Evolutionary conservation across 805 yeast species (phyloP).

Genomic region (Wickerhamiella vanderwaltii): DNA sequence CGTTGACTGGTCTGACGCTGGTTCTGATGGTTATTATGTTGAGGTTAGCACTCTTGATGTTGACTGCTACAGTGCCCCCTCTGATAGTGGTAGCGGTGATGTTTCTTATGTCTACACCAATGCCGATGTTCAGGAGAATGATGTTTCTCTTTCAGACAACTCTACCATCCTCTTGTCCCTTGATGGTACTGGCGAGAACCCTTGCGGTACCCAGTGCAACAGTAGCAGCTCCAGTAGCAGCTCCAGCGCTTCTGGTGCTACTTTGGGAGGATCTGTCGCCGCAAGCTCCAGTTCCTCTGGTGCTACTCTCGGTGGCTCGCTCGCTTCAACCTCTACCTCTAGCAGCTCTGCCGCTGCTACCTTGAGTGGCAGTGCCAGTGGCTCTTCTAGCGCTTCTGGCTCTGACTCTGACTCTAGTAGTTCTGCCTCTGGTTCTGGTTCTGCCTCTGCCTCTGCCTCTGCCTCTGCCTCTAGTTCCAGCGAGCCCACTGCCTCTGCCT

Average conservation of each 20-base stretch:
- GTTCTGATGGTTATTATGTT: slow-evolving; percentile 68
- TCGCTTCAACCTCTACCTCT: slow-evolving; percentile 10
- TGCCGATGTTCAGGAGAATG: slow-evolving; percentile 33
- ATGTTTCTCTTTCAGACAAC: slow-evolving; percentile 50
- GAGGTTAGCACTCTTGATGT: slow-evolving; percentile 47
- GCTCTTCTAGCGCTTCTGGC: slow-evolving; percentile 12
- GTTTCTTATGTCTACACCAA: slow-evolving; percentile 44
- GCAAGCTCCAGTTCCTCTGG: slow-evolving; percentile 6
- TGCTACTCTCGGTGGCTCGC: slow-evolving; percentile 13
- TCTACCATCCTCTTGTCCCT: slow-evolving; percentile 45
- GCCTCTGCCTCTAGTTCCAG: slow-evolving; percentile 12
- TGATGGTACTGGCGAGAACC: slow-evolving; percentile 56
- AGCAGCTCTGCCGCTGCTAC: slow-evolving; percentile 13
- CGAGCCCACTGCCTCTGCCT: slow-evolving; percentile 1
- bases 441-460: slow-evolving; percentile 13
- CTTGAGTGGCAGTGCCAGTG: slow-evolving; percentile 12
- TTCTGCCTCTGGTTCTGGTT: not conserved
- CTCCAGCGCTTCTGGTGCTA: slow-evolving; percentile 16
- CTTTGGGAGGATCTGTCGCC: slow-evolving; percentile 13
- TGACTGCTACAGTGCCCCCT: slow-evolving; percentile 64
- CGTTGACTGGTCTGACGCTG: slow-evolving; percentile 63
- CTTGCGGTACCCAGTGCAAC: slow-evolving; percentile 19
- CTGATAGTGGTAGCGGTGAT: slow-evolving; percentile 37
- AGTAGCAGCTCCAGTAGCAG: slow-evolving; percentile 11
- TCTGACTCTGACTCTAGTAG: slow-evolving; percentile 10